Evolutionary conservation across 202 grass and related monocot genomes (phyloP), one percentile per base, ranked within the genome.

Genomic region (Carex sylvatica): DNA sequence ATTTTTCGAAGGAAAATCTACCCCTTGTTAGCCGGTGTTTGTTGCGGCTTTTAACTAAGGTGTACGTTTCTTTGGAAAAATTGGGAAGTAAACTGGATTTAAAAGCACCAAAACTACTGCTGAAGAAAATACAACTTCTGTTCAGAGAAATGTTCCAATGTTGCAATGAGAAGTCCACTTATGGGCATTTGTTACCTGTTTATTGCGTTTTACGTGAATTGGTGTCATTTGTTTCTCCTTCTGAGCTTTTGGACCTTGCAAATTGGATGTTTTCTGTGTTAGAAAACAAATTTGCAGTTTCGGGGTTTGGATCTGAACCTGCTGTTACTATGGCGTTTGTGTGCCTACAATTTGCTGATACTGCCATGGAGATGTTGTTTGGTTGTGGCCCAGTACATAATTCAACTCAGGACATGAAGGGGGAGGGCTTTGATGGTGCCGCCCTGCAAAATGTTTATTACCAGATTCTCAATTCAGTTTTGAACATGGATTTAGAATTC

Each of bases 101-200:
- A 73, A 80, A 84, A 11, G 54, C 51, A 56, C 85, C 85, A 77
- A 93, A 86, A 83, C 82, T 82, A 69, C 71, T 97, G 52, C 55
- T 94, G 24, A 86, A 87, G 81, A 94, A 87, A 64, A 85, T 88
- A 71, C 11, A 84, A 64, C 63, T 83, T 42, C 46, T 90, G 65
- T 91, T 97, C 75, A 88, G 87, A 86, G 87, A 94, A 61, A 93
- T 92, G 55, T 97, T 97, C 85, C 68, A 87, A 65, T 42, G 78
- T 15, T 94, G 85, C 83, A 65, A 79, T 71, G 86, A 87, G 58
- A 85, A 86, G 79, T 79, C 82, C 42, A 86, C 87, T 70, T 85
- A 92, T 74, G 85, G 64, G 28, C 44, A 26, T 23, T 83, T 97
- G 80, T 83, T 94, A 51, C 90, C 87, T 79, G 86, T 80, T 84